Evolutionary conservation across 768 basidiomycete species (phyloP), one percentile per base, ranked within the genome.

Genomic region (Kwoniella dejecticola): DNA sequence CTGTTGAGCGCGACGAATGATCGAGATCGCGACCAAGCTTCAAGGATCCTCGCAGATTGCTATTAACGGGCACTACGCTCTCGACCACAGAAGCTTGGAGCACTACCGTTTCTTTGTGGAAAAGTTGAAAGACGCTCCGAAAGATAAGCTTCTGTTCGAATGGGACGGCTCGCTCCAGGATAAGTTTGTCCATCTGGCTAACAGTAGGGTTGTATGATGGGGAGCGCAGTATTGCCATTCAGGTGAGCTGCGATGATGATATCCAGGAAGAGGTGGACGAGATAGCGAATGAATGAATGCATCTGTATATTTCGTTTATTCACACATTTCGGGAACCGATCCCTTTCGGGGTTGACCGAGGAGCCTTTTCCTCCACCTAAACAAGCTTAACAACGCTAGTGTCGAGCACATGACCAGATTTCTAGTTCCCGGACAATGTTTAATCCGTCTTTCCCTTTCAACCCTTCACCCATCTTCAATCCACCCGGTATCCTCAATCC

Each of bases 361-460:
- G 7, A 36, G 15, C 33, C 7, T 15, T 13, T 24, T 24, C 19
- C 46, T 10, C 12, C 7, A 24, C 19, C 46, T 47, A 47, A 47
- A 29, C 23, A 47, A 23, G 46, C 46, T 24, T 47, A 47, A 21
- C 41, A 44, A 15, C 46, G 7, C 46, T 27, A 47, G 24, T 36
- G 33, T 7, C 33, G 33, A 36, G 41, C 48, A 50, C 48, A 50
- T 50, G 30, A 50, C 29, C 12, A 48, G 19, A 44, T 44, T 10
- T 12, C 21, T 11, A n/a, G 12, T 21, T 17, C 24, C 33, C 48
- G 48, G 48, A 50, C 48, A 36, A 50, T 50, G 23, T 48, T 48
- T 48, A n/a, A n/a, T 15, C 46, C 46, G 46, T 48, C 10, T n/a
- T n/a, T n/a, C n/a, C n/a, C 33, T 36, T 36, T 36, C 33, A 36